These are phyloP conservation scores for Penicillium sp. DNA, from an alignment of 2,329 filamentous ascomycete genomes.

Conservation along the genomic window DNA sequence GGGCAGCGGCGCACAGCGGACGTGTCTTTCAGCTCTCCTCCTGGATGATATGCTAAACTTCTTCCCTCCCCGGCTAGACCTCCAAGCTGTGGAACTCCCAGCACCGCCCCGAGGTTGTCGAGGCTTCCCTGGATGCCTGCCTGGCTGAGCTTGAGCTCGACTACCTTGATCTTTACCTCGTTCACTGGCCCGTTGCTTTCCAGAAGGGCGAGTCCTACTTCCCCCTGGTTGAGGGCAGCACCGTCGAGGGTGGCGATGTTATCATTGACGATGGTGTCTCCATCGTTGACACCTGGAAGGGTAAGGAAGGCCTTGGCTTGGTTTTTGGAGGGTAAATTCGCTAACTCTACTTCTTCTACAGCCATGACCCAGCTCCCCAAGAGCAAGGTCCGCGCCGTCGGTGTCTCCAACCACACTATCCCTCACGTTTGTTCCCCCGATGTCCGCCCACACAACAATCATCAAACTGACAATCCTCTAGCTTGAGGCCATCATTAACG, in stretches of 20 bases:
- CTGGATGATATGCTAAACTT: not conserved
- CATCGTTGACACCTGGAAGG: slow-evolving; percentile 49
- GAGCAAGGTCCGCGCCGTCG: slow-evolving; percentile 46
- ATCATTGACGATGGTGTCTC: slow-evolving; percentile 51
- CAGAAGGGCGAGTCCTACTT: slow-evolving; percentile 48
- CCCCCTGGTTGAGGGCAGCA: slow-evolving; percentile 47
- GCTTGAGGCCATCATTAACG: slow-evolving; percentile 61
- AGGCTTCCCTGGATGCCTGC: slow-evolving; percentile 54
- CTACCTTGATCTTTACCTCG: slow-evolving; percentile 55
- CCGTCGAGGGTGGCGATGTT: slow-evolving; percentile 42
- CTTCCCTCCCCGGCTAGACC: slow-evolving; percentile 41
- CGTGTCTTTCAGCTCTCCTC: not conserved
- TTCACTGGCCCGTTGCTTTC: slow-evolving; percentile 54
- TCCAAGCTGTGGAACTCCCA: slow-evolving; percentile 64
- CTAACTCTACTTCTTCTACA: slow-evolving; percentile 10
- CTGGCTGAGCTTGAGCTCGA: slow-evolving; percentile 57
- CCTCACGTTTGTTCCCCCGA: slow-evolving; percentile 34
- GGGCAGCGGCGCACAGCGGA: no score
- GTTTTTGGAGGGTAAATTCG: not conserved
- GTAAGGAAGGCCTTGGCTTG: slow-evolving; percentile 16
- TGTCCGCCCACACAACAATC: not conserved
- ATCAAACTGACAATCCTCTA: slow-evolving; percentile 12
- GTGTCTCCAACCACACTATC: slow-evolving; percentile 48
- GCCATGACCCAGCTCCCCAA: slow-evolving; percentile 51
- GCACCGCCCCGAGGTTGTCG: slow-evolving; percentile 57